Evolutionary conservation across 2,329 filamentous ascomycete species (phyloP), one percentile per base, ranked within the genome.

Genomic region (Pseudocercospora vitis): DNA sequence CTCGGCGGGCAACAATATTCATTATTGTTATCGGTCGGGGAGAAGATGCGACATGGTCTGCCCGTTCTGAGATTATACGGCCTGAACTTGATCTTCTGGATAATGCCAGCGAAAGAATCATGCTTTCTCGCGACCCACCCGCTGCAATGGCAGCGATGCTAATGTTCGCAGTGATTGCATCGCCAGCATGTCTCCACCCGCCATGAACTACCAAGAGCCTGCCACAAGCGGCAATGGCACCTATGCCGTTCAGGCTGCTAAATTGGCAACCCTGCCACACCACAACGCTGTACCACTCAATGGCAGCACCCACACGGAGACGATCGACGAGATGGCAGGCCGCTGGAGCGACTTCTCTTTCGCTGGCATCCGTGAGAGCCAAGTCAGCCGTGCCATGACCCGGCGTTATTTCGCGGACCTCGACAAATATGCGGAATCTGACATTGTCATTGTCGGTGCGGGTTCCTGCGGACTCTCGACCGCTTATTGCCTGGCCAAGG

Each of bases 71-170:
- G 88, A 94, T 85, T 84, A 94, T 87, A 94, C 89, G 88, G 89
- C 86, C 79, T 79, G 77, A 90, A 92, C 88, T 92, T 92, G 89
- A 92, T 91, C 88, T 64, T 91, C 89, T 67, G 88, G 89, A 91
- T 92, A 92, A 94, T 94, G 89, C 89, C 88, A 91, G 91, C 91
- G 91, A 91, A 95, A 91, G 87, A 95, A 70, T 94, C 90, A 95
- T 95, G 89, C 89, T 82, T 82, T 66, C 63, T 64, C 52, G 55
- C 81, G 47, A 50, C 77, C 74, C 71, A 70, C 65, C 67, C 63
- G 66, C 67, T 64, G 60, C 56, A 51, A 47, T 46, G 40, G 47
- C 52, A 28, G 46, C 47, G 39, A 48, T 37, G 46, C 48, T 50
- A 23, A 50, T 26, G 11, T 8, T 50, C 12, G 45, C 45, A 48